Evolutionary conservation across 257 asterid genomes (phyloP).

Genomic region (Capsicum pubescens): DNA sequence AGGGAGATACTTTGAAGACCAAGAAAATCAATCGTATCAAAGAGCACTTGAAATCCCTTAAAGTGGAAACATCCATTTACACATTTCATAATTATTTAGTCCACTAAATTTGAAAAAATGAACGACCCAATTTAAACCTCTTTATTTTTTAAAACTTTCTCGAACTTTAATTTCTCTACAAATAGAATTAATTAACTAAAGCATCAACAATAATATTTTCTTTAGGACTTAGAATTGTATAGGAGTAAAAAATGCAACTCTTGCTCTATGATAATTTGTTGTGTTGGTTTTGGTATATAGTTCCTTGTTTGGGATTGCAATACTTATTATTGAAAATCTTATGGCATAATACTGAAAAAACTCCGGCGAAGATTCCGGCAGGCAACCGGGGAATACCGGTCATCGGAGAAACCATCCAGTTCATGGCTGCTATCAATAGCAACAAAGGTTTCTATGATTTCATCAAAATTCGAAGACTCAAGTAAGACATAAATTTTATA

Average conservation of each 20-base stretch:
- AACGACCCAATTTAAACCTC: neutral
- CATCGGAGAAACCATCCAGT: constrained; percentile 26
- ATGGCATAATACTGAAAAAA: neutral
- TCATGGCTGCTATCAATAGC: constrained; percentile 26
- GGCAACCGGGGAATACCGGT: constrained; percentile 6
- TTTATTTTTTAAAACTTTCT: neutral
- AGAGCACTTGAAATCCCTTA: neutral
- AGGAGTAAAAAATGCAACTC: neutral
- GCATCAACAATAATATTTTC: neutral
- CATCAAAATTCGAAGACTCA: neutral
- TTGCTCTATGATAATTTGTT: neutral
- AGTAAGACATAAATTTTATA: neutral
- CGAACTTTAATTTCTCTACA: neutral
- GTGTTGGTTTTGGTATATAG: constrained; percentile 9
- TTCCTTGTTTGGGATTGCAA: neutral
- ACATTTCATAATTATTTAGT: neutral
- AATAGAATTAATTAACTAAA: neutral
- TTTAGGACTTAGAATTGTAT: neutral
- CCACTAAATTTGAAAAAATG: neutral
- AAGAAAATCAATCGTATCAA: neutral
- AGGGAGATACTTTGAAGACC: neutral
- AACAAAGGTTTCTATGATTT: constrained; percentile 22
- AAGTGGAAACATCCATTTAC: constrained; percentile 30
- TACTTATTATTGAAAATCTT: neutral
- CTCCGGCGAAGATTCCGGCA: neutral